These are phyloP conservation scores for Conoideocrella luteorostrata DNA, from an alignment of 2,329 filamentous ascomycete genomes.

Conservation along the genomic window DNA sequence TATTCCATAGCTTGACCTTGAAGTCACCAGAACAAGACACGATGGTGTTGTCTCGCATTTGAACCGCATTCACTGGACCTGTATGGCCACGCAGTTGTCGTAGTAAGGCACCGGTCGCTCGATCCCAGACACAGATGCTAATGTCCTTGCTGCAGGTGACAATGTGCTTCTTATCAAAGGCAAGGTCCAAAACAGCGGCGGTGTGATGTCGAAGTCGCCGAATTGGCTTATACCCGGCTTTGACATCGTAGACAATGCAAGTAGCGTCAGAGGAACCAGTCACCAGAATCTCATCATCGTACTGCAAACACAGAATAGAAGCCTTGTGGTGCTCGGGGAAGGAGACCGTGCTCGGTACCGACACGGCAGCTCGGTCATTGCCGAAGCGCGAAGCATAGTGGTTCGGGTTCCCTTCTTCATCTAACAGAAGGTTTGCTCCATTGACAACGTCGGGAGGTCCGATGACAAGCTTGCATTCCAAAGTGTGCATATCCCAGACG, in stretches of 20 bases:
- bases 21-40: slow-evolving; percentile 94
- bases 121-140: slow-evolving; percentile 91
- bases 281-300: slow-evolving; percentile 86
- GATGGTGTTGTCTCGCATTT: slow-evolving; percentile 86
- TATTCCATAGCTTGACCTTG: slow-evolving; percentile 90
- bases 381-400: slow-evolving; percentile 52
- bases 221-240: slow-evolving; percentile 70
- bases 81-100: slow-evolving; percentile 78
- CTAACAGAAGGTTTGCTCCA: slow-evolving; percentile 43
- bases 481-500: slow-evolving; percentile 90
- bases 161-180: slow-evolving; percentile 86
- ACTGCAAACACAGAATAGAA: slow-evolving; percentile 91
- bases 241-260: slow-evolving; percentile 86
- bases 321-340: slow-evolving; percentile 72
- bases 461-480: slow-evolving; percentile 78
- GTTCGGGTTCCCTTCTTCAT: slow-evolving; percentile 41
- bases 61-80: slow-evolving; percentile 93
- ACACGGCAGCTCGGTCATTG: slow-evolving; percentile 37
- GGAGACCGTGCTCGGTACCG: slow-evolving; percentile 47
- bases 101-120: slow-evolving; percentile 66
- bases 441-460: slow-evolving; percentile 64
- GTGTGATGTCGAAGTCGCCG: slow-evolving; percentile 71
- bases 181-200: slow-evolving; percentile 87
- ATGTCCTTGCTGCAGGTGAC: slow-evolving; percentile 96
- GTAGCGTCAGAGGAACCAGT: slow-evolving; percentile 90